phyloP scores from a whole-genome alignment of 257 asterid species.

The Penstemon eatonii region DNA sequence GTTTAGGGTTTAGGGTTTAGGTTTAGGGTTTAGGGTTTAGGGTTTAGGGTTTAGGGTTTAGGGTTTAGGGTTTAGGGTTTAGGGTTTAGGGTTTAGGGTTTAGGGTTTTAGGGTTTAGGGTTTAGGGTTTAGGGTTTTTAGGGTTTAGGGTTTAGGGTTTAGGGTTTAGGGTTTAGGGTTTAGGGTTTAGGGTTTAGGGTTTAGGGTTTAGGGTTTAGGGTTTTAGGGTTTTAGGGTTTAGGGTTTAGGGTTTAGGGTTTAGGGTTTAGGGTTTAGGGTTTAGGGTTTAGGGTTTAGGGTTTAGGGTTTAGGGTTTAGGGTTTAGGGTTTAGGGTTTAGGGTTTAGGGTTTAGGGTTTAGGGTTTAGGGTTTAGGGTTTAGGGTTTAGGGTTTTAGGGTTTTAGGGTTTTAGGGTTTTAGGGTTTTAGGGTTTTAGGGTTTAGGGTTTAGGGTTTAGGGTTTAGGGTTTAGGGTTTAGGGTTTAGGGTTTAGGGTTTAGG shows the following conservation, averaged over 20 bases:
- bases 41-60: not conserved
- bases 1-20: not conserved
- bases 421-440: not conserved
- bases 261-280: not conserved
- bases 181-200: constrained; percentile 2
- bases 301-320: not conserved
- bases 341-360: constrained; percentile 6
- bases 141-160: not conserved
- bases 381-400: not conserved
- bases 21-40: not conserved
- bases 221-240: not conserved
- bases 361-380: constrained; percentile 10
- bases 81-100: constrained; percentile 1
- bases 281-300: not conserved
- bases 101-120: not conserved
- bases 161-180: not conserved
- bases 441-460: not conserved
- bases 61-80: not conserved
- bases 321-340: constrained; percentile 12
- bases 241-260: not conserved
- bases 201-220: not conserved
- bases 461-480: not conserved
- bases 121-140: not conserved
- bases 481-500: constrained; percentile 5
- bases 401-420: too few species aligned